Base-by-base conservation (phyloP, 192 early-diverging fungal genomes). In the Lobosporangium transversale region DNA sequence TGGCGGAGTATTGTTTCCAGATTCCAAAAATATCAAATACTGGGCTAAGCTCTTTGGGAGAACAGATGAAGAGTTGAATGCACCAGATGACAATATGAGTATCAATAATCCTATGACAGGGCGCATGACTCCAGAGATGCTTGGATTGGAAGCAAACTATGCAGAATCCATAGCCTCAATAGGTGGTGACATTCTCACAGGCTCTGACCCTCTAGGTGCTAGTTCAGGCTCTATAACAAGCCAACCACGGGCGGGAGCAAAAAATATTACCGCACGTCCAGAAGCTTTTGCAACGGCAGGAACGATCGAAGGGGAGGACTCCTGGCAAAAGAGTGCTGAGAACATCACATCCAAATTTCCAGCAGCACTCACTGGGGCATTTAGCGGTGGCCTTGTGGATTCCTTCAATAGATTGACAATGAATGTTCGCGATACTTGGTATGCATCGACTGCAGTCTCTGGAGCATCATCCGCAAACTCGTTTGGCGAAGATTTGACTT, bases 11-110 rank as follows among this genome's bases (percentile, higher is more conserved):
- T 66, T 95, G 20, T 88, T 89, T 21, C 92, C 93, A 26, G 86
- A 86, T 29, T 62, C 85, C 3, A 81, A 76, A 30, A 83, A 87
- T 18, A 63, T 92, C 35, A 86, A 84, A 64, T 95, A 94, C 59
- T 95, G 94, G 94, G 73, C 89, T 26, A 70, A 80, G 26, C 58
- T 93, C n/a, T 92, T 90, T 81, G 80, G 76, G 36, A 80, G 84
- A 42, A 79, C 76, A 3, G 82, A 86, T 40, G 87, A 90, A 3
- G 89, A 90, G 37, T 64, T 86, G 7, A 85, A 86, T 51, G 48
- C 71, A 32, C 36, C 54, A 8, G 66, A 68, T 12, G 66, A 66
- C 45, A 44, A 10, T 32, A 26, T 37, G 17, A 62, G 17, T 40
- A 18, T 37, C 12, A 43, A 4, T 14, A 61, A 30, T 10, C 30